phyloP scores from a whole-genome alignment of 495 filamentous ascomycete species.

The Podospora conica region DNA sequence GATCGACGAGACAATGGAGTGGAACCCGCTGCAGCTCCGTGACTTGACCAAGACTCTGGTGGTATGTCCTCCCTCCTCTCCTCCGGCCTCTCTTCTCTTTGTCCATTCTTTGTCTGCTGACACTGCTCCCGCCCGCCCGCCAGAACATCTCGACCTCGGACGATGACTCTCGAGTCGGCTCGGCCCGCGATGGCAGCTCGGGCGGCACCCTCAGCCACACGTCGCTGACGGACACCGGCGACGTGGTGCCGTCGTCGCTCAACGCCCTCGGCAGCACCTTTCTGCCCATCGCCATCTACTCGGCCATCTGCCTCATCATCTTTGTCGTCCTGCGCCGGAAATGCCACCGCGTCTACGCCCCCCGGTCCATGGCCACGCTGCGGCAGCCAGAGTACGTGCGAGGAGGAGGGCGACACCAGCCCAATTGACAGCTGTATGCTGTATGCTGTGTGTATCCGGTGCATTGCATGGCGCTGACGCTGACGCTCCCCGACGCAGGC shows the following conservation, averaged over 20 bases:
- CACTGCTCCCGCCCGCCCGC: slow-evolving; percentile 16
- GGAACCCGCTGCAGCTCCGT: neutral
- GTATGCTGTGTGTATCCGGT: neutral
- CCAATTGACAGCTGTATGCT: neutral
- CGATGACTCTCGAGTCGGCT: slow-evolving; percentile 25
- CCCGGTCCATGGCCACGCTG: slow-evolving; percentile 22
- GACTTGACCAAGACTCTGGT: neutral
- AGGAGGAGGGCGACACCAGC: neutral
- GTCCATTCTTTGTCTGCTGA: neutral
- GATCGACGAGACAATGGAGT: slow-evolving; percentile 9
- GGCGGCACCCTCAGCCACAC: slow-evolving; percentile 23
- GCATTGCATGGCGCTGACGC: neutral
- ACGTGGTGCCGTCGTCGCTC: slow-evolving; percentile 17
- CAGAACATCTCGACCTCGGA: neutral
- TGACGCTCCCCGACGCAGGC: slow-evolving; percentile 36
- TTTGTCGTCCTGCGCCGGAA: slow-evolving; percentile 28
- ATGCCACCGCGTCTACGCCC: slow-evolving; percentile 30
- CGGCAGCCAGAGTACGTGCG: slow-evolving; percentile 28
- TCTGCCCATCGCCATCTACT: slow-evolving; percentile 41
- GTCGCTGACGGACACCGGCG: neutral
- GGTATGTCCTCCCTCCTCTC: neutral
- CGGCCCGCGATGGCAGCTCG: slow-evolving; percentile 23
- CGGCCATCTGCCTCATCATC: slow-evolving; percentile 26
- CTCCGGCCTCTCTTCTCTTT: neutral
- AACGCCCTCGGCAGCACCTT: slow-evolving; percentile 45